Conservation (phyloP, 2,329 filamentous ascomycete species). For the Furcasterigmium sp. region DNA sequence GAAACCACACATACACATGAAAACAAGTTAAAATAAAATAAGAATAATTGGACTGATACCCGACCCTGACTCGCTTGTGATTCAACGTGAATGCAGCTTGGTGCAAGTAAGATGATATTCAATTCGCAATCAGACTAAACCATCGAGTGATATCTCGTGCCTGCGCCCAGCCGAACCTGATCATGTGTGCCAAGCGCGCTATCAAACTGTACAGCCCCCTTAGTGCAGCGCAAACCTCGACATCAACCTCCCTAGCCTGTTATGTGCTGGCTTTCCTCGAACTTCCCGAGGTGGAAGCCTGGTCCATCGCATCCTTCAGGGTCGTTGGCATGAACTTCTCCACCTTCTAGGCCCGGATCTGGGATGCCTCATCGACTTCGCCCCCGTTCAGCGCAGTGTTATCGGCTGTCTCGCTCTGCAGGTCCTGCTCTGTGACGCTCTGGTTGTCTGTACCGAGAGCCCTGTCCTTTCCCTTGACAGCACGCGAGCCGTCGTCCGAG, state of each 20-base stretch:
- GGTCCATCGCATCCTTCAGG: no score
- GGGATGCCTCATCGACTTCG: background rate
- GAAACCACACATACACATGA: background rate
- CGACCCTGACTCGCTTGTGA: no score
- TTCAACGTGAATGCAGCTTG: no score
- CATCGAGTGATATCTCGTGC: no score
- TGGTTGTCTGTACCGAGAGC: background rate
- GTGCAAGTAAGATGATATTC: no score
- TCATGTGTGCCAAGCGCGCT: no score
- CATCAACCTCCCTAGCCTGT: background rate
- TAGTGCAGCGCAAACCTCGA: background rate
- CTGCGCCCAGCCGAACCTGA: no score
- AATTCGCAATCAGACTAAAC: no score
- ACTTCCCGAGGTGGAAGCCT: no score
- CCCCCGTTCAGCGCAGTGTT: background rate
- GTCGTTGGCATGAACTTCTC: background rate
- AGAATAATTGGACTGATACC: background rate
- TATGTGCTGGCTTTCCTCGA: background rate
- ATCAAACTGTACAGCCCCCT: background rate
- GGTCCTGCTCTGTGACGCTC: background rate
- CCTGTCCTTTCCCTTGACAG: constrained; percentile 1
- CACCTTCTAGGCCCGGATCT: background rate
- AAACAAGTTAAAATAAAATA: background rate
- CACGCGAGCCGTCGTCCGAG: background rate
- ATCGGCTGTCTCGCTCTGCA: background rate